Base-by-base conservation (phyloP, 2,329 filamentous ascomycete species). In the Xylaria sp. region DNA sequence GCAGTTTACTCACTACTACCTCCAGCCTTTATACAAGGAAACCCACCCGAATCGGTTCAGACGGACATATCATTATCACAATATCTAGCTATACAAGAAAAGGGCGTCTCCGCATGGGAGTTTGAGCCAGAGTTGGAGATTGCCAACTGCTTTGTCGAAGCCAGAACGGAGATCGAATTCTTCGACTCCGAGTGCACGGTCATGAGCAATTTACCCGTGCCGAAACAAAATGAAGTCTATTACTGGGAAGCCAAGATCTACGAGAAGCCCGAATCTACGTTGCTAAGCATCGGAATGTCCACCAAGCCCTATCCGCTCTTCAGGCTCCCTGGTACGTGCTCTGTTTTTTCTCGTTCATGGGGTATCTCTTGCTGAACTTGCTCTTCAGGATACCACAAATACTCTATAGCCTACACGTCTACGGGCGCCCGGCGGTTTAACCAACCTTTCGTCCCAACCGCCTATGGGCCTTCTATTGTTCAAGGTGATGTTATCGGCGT, bases 221-320 rank as follows among this genome's bases (percentile, higher is more conserved):
- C 94, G 11, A 99, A 99, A 72, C 94, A 99, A 72, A 99, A 99
- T 71, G 94, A 99, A 71, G 93, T 97, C 9, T 99, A 99, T 75
- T 99, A 99, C 76, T 99, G 94, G 94, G 94, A 99, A 75, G 90
- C 92, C 58, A 99, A 99, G 79, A 89, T 99, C 56, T 99, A 95
- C 76, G 94, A 99, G 63, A 97, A 97, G 76, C 92, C 94, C 3
- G 94, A 97, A 64, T 85, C 79, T 60, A 96, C 91, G 0, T 78
- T 91, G 66, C 83, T 99, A 63, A 92, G 90, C 71, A 92, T 99
- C 68, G 94, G 94, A 66, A 90, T 99, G 80, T 90, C 90, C 51
- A 99, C 94, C 18, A 99, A 99, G 72, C 94, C 94, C 6, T 99
- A 99, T 74, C 94, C 94, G 16, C 78, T 97, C 52, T 99, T 99